Evolutionary conservation across 352 stramenopile genomes (phyloP).

Genomic region (Globisporangium abappressorium): DNA sequence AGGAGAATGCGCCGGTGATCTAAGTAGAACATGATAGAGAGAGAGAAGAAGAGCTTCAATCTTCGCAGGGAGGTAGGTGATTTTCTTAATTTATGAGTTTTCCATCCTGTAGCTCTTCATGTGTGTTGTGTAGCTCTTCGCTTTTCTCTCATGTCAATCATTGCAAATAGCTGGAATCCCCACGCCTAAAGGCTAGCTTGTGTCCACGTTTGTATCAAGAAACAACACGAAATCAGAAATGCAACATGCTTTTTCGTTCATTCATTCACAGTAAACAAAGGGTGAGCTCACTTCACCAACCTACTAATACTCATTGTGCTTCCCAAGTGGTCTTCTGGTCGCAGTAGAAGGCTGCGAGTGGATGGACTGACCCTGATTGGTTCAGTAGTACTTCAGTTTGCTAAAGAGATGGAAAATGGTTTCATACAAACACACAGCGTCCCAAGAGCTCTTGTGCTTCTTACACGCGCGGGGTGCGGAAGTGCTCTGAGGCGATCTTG

Average conservation of each 20-base stretch:
- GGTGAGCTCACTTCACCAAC: background rate
- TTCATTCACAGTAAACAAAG: background rate
- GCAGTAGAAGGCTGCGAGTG: constrained; percentile 3
- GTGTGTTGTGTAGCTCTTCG: too few relatives aligned
- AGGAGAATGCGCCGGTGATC: background rate
- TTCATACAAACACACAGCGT: too few relatives aligned
- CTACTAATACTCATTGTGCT: background rate
- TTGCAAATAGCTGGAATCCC: too few relatives aligned
- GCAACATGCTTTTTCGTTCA: too few relatives aligned
- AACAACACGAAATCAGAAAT: too few relatives aligned
- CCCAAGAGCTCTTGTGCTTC: too few relatives aligned
- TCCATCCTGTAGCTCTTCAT: background rate
- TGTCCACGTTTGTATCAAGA: too few relatives aligned
- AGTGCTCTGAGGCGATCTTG: background rate
- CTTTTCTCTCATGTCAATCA: too few relatives aligned
- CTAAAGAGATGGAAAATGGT: too few relatives aligned
- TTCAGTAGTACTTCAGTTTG: too few relatives aligned
- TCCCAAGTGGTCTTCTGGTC: background rate
- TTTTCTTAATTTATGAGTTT: constrained; percentile 4
- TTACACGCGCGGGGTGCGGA: background rate
- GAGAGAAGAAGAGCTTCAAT: too few relatives aligned
- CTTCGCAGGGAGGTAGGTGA: background rate
- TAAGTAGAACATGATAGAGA: background rate
- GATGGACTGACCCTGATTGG: background rate
- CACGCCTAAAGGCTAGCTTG: too few relatives aligned